phyloP scores from a whole-genome alignment of 257 asterid genomes.

The Coffea canephora region DNA sequence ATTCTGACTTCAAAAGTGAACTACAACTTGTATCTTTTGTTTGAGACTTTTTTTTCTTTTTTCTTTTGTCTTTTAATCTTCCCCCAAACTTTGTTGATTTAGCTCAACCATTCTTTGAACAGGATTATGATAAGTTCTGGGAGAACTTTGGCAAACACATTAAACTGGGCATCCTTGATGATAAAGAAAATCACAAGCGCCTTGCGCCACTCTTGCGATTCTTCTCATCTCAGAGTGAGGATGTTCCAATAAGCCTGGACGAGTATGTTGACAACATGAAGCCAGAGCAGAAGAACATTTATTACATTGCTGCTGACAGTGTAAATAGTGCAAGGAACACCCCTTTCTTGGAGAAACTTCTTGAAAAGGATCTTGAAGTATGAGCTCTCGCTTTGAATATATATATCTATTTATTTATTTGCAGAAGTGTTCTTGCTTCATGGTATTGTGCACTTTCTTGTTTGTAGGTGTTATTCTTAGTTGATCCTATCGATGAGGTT shows the following conservation, averaged over 20 bases:
- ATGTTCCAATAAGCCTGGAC: constrained; percentile 78
- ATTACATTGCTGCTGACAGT: constrained; percentile 87
- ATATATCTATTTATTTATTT: constrained; percentile 13
- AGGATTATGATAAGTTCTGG: constrained; percentile 92
- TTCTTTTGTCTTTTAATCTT: not conserved
- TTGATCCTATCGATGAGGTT: constrained; percentile 95
- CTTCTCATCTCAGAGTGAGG: constrained; percentile 91
- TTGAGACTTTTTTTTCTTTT: not conserved
- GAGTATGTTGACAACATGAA: constrained; percentile 93
- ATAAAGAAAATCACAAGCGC: constrained; percentile 95
- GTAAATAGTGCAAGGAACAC: constrained; percentile 85
- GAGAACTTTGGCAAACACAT: constrained; percentile 86
- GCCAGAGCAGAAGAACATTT: constrained; percentile 86
- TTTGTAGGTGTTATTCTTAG: constrained; percentile 80
- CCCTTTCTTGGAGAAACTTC: constrained; percentile 92
- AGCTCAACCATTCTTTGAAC: constrained; percentile 19
- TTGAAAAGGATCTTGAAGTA: constrained; percentile 90
- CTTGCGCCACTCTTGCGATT: constrained; percentile 90
- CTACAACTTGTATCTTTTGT: not conserved
- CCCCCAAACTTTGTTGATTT: not conserved
- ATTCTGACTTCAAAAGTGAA: not conserved
- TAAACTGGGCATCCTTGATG: constrained; percentile 95
- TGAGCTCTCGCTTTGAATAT: constrained; percentile 14
- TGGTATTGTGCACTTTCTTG: constrained; percentile 1
- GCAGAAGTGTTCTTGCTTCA: not conserved